phyloP scores from a whole-genome alignment of 2,329 filamentous ascomycete genomes.

The Fusarium hainanense region DNA sequence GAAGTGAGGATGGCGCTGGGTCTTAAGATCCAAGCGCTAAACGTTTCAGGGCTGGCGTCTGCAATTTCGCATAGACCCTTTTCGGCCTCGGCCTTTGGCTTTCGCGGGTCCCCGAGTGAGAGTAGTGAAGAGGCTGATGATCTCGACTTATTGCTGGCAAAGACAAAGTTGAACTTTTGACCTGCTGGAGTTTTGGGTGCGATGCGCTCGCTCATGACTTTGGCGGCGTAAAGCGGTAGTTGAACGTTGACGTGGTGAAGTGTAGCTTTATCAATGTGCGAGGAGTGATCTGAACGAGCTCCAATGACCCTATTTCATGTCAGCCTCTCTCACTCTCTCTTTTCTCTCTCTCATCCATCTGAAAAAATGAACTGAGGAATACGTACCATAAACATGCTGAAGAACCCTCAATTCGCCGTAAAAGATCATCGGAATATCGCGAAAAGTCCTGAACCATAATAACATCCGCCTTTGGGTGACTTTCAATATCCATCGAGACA shows the following conservation, averaged over 20 bases:
- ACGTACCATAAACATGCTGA: conserved; percentile 73
- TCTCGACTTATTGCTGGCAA: conserved; percentile 55
- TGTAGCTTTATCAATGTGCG: conserved; percentile 55
- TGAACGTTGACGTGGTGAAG: conserved; percentile 66
- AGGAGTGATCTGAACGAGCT: conserved; percentile 59
- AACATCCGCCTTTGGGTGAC: conserved; percentile 61
- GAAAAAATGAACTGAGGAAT: background rate
- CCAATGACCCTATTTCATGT: conserved; percentile 54
- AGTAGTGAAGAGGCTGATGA: conserved; percentile 50
- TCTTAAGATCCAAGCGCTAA: conserved; percentile 53
- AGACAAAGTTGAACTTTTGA: conserved; percentile 56
- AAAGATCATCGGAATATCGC: conserved; percentile 56
- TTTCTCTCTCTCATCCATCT: background rate
- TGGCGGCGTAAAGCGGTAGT: conserved; percentile 70
- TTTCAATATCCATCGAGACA: conserved; percentile 55
- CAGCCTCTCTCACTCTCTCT: background rate
- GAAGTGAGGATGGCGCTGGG: conserved; percentile 50
- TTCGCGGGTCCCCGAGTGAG: conserved; percentile 53
- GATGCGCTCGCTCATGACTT: conserved; percentile 57
- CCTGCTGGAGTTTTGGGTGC: conserved; percentile 46
- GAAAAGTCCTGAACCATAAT: conserved; percentile 65
- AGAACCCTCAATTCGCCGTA: conserved; percentile 59
- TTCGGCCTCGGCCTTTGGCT: conserved; percentile 55
- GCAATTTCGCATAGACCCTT: conserved; percentile 54
- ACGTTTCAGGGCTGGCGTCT: conserved; percentile 47